phyloP scores from a whole-genome alignment of 192 early-diverging fungal genomes.

The Coemansia sp. region DNA sequence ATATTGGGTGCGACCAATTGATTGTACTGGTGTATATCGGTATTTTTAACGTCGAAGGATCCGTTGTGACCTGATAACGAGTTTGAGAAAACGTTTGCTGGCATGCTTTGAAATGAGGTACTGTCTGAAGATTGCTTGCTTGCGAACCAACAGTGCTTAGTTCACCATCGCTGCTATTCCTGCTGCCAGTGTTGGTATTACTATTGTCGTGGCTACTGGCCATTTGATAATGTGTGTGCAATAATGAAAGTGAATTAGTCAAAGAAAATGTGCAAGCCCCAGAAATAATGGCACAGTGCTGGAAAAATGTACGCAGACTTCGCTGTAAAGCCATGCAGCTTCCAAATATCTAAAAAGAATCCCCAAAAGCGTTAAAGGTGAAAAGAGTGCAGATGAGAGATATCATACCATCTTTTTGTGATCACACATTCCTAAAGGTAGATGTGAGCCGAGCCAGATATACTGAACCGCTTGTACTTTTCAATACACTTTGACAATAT shows the following conservation, averaged over 20 bases:
- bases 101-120: background rate
- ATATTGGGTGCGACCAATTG: constrained; percentile 38
- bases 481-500: no score
- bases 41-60: background rate
- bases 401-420: background rate
- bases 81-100: background rate
- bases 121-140: background rate
- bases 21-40: constrained; percentile 39
- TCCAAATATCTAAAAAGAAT: background rate
- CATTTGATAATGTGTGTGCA: background rate
- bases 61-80: background rate
- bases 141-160: background rate
- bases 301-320: background rate
- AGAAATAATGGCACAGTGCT: background rate
- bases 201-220: background rate
- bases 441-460: no score
- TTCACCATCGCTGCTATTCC: background rate
- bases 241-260: constrained; percentile 1
- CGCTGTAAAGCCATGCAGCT: background rate
- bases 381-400: background rate
- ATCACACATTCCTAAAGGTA: no score
- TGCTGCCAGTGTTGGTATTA: background rate
- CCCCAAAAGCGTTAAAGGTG: background rate
- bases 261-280: constrained; percentile 1
- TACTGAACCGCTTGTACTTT: no score